Base-by-base conservation (phyloP, 371 early-diverging fungal species). In the Chytridium lagenaria region DNA sequence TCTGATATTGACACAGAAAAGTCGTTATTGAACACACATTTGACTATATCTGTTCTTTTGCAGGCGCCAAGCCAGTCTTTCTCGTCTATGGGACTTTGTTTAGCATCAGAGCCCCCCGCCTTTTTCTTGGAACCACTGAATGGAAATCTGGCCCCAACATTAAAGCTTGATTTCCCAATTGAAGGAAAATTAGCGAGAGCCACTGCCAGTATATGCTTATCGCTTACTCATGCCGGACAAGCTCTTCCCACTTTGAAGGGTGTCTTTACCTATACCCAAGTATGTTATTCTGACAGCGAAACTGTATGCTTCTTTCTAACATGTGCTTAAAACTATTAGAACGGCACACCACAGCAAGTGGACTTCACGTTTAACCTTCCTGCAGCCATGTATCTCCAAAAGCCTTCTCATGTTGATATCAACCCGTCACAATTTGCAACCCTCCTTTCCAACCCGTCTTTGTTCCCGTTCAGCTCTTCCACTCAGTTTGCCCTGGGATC, bases 401-500 rank as follows among this genome's bases (percentile, higher is more conserved):
- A 55, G 5, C 55, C 19, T 10, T 7, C 55, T 55, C 16, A 7
- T 55, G 55, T 44, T 28, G 16, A 16, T 10, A 28, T 70, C 33
- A 68, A 74, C 50, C 75, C 71, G n/a, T 30, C 67, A 23, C 22
- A 40, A 5, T 75, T 77, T 63, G 65, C 76, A 30, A 63, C 50
- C 12, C 61, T 59, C 2, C 73, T 77, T 3, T 40, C 76, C 22
- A 44, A 70, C 50, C 26, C 77, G 7, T 19, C 15, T 19, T 59
- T 73, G 51, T 80, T 77, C 67, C 75, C 76, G 23, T 78, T 70
- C 69, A 50, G 75, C 26, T 68, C 76, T 7, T 69, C 74, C 19
- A 70, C 76, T 10, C 77, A 77, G 52, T 76, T 80, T 70, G 51
- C 73, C 26, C 37, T 76, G 12, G 50, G 73, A 0, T 19, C 51